Evolutionary conservation across 2,329 filamentous ascomycete species (phyloP), one percentile per base, ranked within the genome.

Genomic region (Huntiella abstrusa): DNA sequence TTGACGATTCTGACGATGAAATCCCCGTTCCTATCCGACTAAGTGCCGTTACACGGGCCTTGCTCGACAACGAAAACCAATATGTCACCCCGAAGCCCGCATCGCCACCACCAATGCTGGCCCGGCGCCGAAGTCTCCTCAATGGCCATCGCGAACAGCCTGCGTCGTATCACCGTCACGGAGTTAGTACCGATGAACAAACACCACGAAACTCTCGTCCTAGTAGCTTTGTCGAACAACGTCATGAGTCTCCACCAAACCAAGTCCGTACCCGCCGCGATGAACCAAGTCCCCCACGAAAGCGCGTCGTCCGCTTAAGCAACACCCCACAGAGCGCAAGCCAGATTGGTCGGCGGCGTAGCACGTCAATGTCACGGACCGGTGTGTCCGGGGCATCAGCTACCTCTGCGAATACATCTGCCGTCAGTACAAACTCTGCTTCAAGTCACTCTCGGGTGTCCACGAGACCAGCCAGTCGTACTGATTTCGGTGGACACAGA

Each of bases 11-110:
- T 17, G 88, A 95, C 62, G 88, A 95, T 56, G 88, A 95, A 62
- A 83, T 92, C 22, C 82, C 83, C 12, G 80, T 84, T 54, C 86
- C 86, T 55, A 85, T 91, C 75, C 92, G 91, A 64, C 81, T 95
- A 59, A 95, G 86, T 59, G 86, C 87, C 55, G 74, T 91, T 53
- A 93, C 88, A 42, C 88, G 91, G 58, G 87, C 85, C 15, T 68
- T 95, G 12, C 69, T 95, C 17, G 74, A 75, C 48, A 75, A 79
- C 50, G 72, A 73, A 38, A 70, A 65, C 3, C 69, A 73, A 6
- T 66, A 67, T 51, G 59, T 55, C 42, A 58, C 54, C 43, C 66
- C 68, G 46, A 63, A 61, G 10, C 57, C 62, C 2, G 57, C 64
- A 4, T 69, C 70, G 4, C 67, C 68, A 2, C 62, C 65, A 16